Evolutionary conservation across 257 asterid genomes (phyloP).

Genomic region (Jacaranda copaia): DNA sequence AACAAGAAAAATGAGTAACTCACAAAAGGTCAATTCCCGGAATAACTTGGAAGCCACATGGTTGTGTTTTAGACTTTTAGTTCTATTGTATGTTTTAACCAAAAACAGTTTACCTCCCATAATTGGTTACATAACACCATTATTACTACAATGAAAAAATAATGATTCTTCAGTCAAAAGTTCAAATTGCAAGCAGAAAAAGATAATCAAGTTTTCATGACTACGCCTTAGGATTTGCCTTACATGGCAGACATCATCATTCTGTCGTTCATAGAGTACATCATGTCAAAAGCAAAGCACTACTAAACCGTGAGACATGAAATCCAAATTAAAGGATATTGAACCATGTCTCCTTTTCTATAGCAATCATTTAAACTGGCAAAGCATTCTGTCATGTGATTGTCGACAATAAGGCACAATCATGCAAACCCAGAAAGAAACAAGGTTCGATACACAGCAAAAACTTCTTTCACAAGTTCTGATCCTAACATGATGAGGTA

Average conservation of each 20-base stretch:
- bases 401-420: background rate
- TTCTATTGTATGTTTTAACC: background rate
- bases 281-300: background rate
- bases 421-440: conserved; percentile 17
- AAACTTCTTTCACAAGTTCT: conserved; percentile 11
- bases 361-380: background rate
- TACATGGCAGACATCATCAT: background rate
- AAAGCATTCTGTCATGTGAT: conserved; percentile 10
- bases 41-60: conserved; percentile 1
- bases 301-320: background rate
- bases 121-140: background rate
- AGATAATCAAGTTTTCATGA: conserved; percentile 28
- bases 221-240: conserved; percentile 11
- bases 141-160: background rate
- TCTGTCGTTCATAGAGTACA: background rate
- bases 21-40: background rate
- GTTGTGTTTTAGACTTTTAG: background rate
- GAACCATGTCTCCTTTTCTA: conserved; percentile 17
- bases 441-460: background rate
- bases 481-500: background rate
- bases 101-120: background rate
- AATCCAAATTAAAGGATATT: background rate
- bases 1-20: background rate
- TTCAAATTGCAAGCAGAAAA: background rate
- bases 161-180: conserved; percentile 15